These are phyloP conservation scores for Torulaspora indica DNA, from an alignment of 805 yeast species.

Conservation along the genomic window DNA sequence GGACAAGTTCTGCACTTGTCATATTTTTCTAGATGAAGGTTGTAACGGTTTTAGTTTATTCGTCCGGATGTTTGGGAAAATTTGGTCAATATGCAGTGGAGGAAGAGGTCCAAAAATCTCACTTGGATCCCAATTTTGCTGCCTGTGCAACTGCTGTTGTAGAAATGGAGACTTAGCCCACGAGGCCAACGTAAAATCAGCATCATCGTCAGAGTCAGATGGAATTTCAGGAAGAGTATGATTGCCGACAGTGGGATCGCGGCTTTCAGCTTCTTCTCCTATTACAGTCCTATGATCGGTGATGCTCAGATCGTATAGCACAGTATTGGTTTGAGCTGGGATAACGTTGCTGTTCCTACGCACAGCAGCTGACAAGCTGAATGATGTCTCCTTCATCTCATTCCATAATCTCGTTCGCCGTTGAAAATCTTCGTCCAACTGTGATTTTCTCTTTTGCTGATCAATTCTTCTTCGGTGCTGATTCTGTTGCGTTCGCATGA, in stretches of 20 bases:
- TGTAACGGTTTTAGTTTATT: conserved; percentile 52
- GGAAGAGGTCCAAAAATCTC: conserved; percentile 72
- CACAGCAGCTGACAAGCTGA: not conserved
- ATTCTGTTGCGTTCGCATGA: conserved; percentile 33
- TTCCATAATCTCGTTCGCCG: conserved; percentile 21
- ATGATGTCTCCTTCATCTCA: conserved; percentile 9
- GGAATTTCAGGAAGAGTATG: conserved; percentile 43
- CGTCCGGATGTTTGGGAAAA: conserved; percentile 48
- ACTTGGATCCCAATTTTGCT: conserved; percentile 59
- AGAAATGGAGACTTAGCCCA: conserved; percentile 64
- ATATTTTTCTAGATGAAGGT: conserved; percentile 36
- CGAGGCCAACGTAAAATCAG: conserved; percentile 46
- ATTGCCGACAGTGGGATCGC: conserved; percentile 14
- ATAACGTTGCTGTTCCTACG: not conserved
- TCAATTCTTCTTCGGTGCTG: conserved; percentile 26
- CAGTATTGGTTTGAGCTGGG: conserved; percentile 8
- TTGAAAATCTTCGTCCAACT: conserved; percentile 27
- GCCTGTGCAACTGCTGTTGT: conserved; percentile 41
- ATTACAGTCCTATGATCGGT: conserved; percentile 31
- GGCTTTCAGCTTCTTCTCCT: conserved; percentile 13
- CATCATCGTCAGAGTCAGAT: conserved; percentile 51
- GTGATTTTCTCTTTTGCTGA: conserved; percentile 29
- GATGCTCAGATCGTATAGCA: conserved; percentile 26
- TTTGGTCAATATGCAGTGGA: conserved; percentile 61
- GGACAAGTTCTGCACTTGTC: not conserved